Evolutionary conservation across 306 rosid genomes (phyloP).

Genomic region (Carpinus fangiana): DNA sequence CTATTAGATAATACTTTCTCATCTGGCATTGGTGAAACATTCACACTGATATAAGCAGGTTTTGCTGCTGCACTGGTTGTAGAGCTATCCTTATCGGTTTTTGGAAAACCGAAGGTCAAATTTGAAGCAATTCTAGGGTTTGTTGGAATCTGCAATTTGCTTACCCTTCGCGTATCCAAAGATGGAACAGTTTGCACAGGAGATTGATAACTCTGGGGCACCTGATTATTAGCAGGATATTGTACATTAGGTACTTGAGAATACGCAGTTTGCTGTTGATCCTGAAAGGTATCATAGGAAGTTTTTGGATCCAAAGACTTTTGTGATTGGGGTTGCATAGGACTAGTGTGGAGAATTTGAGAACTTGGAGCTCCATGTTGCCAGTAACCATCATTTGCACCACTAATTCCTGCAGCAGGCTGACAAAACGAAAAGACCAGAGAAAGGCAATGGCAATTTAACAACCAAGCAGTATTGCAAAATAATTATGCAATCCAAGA

Average conservation of each 20-base stretch:
- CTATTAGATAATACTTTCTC: constrained; percentile 57
- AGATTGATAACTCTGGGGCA: constrained; percentile 43
- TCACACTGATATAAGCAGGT: constrained; percentile 76
- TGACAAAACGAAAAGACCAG: constrained; percentile 51
- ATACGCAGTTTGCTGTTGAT: constrained; percentile 60
- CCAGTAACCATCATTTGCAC: constrained; percentile 92
- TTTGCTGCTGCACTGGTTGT: constrained; percentile 43
- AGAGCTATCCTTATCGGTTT: constrained; percentile 68
- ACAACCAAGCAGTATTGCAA: constrained; percentile 23
- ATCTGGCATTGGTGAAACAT: constrained; percentile 66
- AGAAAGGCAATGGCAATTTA: constrained; percentile 38
- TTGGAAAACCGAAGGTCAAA: constrained; percentile 59
- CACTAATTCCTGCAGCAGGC: constrained; percentile 77
- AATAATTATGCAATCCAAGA: constrained; percentile 29
- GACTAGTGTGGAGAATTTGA: constrained; percentile 67
- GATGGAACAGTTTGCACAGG: constrained; percentile 60
- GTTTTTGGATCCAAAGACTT: constrained; percentile 77
- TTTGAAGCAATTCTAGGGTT: constrained; percentile 93
- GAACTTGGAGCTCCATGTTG: constrained; percentile 70
- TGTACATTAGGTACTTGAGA: constrained; percentile 62
- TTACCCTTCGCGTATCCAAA: constrained; percentile 61
- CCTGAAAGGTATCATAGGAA: constrained; percentile 94
- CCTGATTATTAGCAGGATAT: constrained; percentile 64
- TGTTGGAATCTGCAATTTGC: constrained; percentile 91
- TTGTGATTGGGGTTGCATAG: constrained; percentile 74